Evolutionary conservation across 345 rosid species (phyloP).

Genomic region (Camelina hispida): DNA sequence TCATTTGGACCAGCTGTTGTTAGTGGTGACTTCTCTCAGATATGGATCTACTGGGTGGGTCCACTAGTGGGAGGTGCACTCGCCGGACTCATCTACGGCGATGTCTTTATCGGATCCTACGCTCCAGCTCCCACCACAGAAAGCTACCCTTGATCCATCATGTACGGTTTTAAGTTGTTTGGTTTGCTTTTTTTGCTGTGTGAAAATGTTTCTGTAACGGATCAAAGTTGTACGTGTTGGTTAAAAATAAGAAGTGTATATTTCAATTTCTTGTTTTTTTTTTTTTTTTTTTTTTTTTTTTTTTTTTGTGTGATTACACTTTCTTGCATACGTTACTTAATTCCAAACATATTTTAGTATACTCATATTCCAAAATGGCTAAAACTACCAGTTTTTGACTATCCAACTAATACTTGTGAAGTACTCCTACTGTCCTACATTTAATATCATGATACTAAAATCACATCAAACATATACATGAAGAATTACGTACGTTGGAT

Average conservation of each 20-base stretch:
- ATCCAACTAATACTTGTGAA: no score
- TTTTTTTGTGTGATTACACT: no score
- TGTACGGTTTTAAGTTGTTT: neutral
- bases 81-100: slow-evolving; percentile 78
- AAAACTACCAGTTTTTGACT: no score
- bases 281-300: no score
- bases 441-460: no score
- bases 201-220: slow-evolving; percentile 27
- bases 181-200: slow-evolving; percentile 9
- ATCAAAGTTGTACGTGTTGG: slow-evolving; percentile 21
- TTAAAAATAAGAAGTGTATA: slow-evolving; percentile 20
- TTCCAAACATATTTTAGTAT: no score
- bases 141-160: slow-evolving; percentile 34
- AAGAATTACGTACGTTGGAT: no score
- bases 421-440: no score
- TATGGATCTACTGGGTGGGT: slow-evolving; percentile 86
- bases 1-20: slow-evolving; percentile 89
- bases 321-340: no score
- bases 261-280: neutral
- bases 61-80: slow-evolving; percentile 84
- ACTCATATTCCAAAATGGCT: no score
- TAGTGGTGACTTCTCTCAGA: slow-evolving; percentile 64
- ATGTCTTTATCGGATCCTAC: slow-evolving; percentile 67
- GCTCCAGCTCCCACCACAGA: slow-evolving; percentile 37
- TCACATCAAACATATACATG: no score